Evolutionary conservation across 495 filamentous ascomycete species (phyloP).

Genomic region (Clohesyomyces aquaticus): DNA sequence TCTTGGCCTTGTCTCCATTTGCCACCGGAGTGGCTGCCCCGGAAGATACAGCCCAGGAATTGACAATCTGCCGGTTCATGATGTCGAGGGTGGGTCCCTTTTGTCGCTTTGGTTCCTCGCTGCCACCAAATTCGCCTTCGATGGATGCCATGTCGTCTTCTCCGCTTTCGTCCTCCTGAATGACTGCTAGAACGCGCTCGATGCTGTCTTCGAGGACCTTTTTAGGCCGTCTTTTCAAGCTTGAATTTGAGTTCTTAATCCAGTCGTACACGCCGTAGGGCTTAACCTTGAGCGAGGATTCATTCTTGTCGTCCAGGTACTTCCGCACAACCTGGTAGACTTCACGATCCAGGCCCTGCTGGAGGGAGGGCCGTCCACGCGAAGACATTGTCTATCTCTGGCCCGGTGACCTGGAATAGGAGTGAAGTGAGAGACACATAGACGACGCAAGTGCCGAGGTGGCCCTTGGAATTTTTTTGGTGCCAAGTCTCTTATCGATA

Average conservation of each 20-base stretch:
- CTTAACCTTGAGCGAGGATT: conserved; percentile 54
- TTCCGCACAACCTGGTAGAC: conserved; percentile 78
- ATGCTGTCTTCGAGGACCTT: conserved; percentile 80
- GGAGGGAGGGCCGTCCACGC: conserved; percentile 36
- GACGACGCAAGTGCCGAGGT: no score
- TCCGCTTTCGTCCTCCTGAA: conserved; percentile 64
- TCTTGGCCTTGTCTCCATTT: conserved; percentile 36
- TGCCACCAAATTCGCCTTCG: conserved; percentile 65
- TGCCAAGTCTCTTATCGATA: conserved; percentile 27
- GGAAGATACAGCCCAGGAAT: conserved; percentile 62
- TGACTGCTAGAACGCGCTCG: conserved; percentile 76
- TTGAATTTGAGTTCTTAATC: conserved; percentile 84
- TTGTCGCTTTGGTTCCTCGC: conserved; percentile 33
- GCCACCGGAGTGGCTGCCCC: conserved; percentile 38
- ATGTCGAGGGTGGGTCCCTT: conserved; percentile 61
- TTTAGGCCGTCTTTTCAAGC: conserved; percentile 77
- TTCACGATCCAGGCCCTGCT: conserved; percentile 42
- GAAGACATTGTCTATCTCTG: conserved; percentile 8
- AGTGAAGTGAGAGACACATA: no score
- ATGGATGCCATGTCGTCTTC: conserved; percentile 60
- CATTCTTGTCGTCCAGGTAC: conserved; percentile 64
- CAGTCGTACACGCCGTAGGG: conserved; percentile 69
- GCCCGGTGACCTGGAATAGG: neutral
- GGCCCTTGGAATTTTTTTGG: no score
- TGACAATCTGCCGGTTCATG: conserved; percentile 75